Evolutionary conservation across 345 rosid species (phyloP).

Genomic region (Boechera retrofracta): DNA sequence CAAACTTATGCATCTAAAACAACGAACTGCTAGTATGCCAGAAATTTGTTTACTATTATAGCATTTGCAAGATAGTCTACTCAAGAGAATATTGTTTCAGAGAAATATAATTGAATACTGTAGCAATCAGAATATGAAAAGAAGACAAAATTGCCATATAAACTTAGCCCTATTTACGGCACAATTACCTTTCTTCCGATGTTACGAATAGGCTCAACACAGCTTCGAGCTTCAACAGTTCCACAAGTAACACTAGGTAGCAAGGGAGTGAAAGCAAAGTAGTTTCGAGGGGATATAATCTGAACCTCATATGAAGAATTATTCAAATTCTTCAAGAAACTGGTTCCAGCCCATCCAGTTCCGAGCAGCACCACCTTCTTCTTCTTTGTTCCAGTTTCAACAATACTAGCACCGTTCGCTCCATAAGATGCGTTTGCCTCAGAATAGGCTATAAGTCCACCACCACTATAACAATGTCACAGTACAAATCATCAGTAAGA

Average conservation of each 20-base stretch:
- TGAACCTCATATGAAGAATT: constrained; percentile 77
- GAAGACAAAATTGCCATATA: neutral
- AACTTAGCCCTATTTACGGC: neutral
- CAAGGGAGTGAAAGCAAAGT: constrained; percentile 99
- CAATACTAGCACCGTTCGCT: constrained; percentile 34
- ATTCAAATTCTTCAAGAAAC: constrained; percentile 78
- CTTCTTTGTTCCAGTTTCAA: constrained; percentile 59
- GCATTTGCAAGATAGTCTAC: neutral
- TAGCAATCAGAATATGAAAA: neutral
- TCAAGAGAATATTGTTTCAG: constrained; percentile 12
- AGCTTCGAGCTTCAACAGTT: constrained; percentile 96
- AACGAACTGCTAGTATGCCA: neutral
- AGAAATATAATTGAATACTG: neutral
- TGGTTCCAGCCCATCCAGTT: constrained; percentile 98
- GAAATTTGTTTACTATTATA: neutral
- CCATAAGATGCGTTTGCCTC: constrained; percentile 62
- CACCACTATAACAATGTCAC: constrained; percentile 63
- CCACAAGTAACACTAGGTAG: constrained; percentile 96
- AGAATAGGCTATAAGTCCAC: constrained; percentile 77
- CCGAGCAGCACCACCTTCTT: constrained; percentile 97
- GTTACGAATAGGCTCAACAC: constrained; percentile 93
- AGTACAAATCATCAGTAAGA: constrained; percentile 24
- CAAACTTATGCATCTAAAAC: neutral
- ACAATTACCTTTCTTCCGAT: constrained; percentile 74
- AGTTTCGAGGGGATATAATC: constrained; percentile 93